Evolutionary conservation across 139 green algal genomes (phyloP), one percentile per base, ranked within the genome.

Genomic region (Chlorella sp.): DNA sequence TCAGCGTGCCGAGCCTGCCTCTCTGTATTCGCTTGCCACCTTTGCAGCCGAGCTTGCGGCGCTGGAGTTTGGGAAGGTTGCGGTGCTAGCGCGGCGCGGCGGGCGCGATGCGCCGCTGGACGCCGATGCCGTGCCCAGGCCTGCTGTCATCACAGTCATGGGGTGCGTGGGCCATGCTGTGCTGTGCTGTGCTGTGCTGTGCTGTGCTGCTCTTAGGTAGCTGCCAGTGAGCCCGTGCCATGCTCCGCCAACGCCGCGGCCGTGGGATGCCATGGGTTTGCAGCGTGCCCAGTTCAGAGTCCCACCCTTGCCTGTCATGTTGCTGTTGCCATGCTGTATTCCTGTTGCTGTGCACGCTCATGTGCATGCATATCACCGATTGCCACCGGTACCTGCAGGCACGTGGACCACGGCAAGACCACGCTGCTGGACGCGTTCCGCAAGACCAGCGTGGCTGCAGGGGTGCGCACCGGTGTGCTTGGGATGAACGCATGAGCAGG

Each of bases 401-500:
- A 99, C 84, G 95, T 98, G n/a, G 96, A 99, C 86, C 96, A 99
- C 85, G 96, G 81, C 69, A 99, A 99, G 93, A 99, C 96, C 30
- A 94, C 89, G 9, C 86, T 99, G 84, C 87, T 99, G 85, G 96
- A 99, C 85, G 91, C 94, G 0, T 87, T 99, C 86, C 88, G 97
- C 6, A 90, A 88, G 19, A 96, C 90, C 3, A 90, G 88, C 20
- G 95, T 99, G 56, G 96, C 95, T 13, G 95, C 93, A 3, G 84
- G 88, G 43, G 76, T 82, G 76, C n/a, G 76, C 24, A 30, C 11
- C 0, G 44, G 16, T 32, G n/a, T 0, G 44, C 8, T 11, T 54
- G 32, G 20, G 2, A 19, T 30, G 32, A 19, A 19, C 7, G 41
- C 3, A 36, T 24, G 2, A 24, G 44, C 44, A 2, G 67, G 67